A percentile compares a stretch with the other conserved stretches of the same genome.
Conservation (phyloP, 305 asterid genomes). For the Solanum aculeatissimum region DNA sequence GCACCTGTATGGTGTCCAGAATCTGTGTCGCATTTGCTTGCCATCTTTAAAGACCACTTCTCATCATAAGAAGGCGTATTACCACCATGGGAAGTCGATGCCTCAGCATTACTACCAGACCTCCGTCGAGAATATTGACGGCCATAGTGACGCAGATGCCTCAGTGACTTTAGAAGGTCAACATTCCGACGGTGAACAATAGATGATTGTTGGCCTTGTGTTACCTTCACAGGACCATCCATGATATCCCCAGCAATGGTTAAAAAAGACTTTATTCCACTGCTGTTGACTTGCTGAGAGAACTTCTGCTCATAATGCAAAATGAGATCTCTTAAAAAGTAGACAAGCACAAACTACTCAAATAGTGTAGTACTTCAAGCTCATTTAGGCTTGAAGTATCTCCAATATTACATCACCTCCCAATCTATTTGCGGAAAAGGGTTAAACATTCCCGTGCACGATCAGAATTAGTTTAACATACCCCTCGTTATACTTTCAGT, state of each 20-base stretch:
- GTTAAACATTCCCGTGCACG: no score
- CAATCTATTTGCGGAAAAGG: not conserved
- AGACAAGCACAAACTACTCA: not conserved
- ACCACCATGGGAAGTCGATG: constrained; percentile 56
- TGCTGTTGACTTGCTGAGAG: constrained; percentile 30
- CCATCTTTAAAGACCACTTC: constrained; percentile 33
- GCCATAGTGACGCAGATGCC: constrained; percentile 54
- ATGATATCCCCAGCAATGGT: constrained; percentile 30
- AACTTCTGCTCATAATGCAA: constrained; percentile 20
- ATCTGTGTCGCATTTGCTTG: constrained; percentile 26
- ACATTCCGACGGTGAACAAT: constrained; percentile 32
- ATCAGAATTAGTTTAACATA: no score
- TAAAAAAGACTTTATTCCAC: constrained; percentile 22
- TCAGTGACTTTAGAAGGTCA: constrained; percentile 34
- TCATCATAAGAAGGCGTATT: constrained; percentile 22
- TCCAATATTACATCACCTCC: not conserved
- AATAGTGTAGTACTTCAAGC: not conserved
- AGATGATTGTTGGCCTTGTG: constrained; percentile 29
- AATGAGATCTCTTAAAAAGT: not conserved
- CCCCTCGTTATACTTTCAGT: no score
- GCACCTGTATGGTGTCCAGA: constrained; percentile 6
- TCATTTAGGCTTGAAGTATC: not conserved
- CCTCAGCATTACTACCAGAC: constrained; percentile 32
- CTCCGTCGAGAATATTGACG: constrained; percentile 72
- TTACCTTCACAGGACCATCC: constrained; percentile 36